Conservation (phyloP, 768 basidiomycete genomes). For the Russula griseocarnosa region DNA sequence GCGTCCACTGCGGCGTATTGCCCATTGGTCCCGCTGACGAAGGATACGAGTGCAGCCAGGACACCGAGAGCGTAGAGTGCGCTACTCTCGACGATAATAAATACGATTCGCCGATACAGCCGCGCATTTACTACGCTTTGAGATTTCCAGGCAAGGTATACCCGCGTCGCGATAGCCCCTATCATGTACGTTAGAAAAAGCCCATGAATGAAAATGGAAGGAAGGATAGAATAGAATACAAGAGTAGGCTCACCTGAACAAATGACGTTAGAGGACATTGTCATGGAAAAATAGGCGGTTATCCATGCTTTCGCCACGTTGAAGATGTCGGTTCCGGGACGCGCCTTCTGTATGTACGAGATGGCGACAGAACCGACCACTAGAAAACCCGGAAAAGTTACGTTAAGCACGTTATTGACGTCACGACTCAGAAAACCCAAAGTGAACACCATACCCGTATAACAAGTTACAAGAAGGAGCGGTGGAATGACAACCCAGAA, state of each 20-base stretch:
- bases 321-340: constrained; percentile 7
- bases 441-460: constrained; percentile 7
- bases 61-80: constrained; percentile 5
- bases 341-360: background rate
- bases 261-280: constrained; percentile 10
- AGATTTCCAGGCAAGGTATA: background rate
- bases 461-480: constrained; percentile 6
- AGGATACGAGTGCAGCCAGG: background rate
- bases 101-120: constrained; percentile 2
- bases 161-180: constrained; percentile 15
- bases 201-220: background rate
- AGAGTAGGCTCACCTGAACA: constrained; percentile 7
- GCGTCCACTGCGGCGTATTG: constrained; percentile 13
- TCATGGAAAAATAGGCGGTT: constrained; percentile 10
- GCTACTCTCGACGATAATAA: constrained; percentile 12
- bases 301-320: constrained; percentile 10
- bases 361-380: background rate
- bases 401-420: background rate
- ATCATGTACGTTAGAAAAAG: background rate
- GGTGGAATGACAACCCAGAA: background rate
- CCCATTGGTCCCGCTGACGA: background rate
- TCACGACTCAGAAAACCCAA: background rate
- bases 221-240: background rate
- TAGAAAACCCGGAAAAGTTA: background rate
- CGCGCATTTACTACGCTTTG: background rate